Conservation (phyloP, 148 eudicot genomes). For the Persicaria maculosa region DNA sequence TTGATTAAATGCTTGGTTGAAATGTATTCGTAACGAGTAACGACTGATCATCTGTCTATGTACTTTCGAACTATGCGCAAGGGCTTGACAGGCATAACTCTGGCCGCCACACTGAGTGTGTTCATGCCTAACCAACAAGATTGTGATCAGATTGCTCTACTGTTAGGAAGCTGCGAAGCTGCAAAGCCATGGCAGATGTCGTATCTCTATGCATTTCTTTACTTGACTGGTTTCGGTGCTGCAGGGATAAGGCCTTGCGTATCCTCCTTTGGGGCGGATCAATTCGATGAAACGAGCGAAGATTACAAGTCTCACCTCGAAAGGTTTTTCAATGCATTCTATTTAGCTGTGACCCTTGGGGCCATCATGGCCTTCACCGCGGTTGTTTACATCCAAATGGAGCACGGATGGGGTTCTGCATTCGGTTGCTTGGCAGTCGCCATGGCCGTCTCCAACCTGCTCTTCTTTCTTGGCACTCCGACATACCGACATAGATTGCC, state of each 20-base stretch:
- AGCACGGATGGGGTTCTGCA: constrained; percentile 89
- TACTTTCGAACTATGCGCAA: constrained; percentile 10
- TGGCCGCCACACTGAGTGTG: constrained; percentile 55
- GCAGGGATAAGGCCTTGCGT: constrained; percentile 92
- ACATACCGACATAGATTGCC: constrained; percentile 74
- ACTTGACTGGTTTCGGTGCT: constrained; percentile 78
- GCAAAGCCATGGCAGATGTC: constrained; percentile 83
- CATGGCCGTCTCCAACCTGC: constrained; percentile 66
- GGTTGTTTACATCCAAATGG: constrained; percentile 68
- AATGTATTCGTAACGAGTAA: too few relatives aligned
- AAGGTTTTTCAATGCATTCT: constrained; percentile 76
- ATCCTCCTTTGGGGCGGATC: constrained; percentile 91
- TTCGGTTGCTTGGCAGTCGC: constrained; percentile 64
- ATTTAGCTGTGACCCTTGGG: constrained; percentile 70
- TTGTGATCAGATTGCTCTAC: constrained; percentile 54
- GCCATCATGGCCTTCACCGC: constrained; percentile 79
- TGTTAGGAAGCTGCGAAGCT: constrained; percentile 67
- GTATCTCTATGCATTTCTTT: constrained; percentile 55
- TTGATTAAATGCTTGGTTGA: too few relatives aligned
- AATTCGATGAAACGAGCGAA: constrained; percentile 64
- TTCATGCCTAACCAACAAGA: constrained; percentile 69
- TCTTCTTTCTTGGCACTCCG: constrained; percentile 83
- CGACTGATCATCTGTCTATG: background rate
- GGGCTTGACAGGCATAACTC: constrained; percentile 82
- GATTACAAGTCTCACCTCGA: constrained; percentile 61